These are phyloP conservation scores for Candida berthetii DNA, from an alignment of 805 yeast genomes.

Conservation along the genomic window DNA sequence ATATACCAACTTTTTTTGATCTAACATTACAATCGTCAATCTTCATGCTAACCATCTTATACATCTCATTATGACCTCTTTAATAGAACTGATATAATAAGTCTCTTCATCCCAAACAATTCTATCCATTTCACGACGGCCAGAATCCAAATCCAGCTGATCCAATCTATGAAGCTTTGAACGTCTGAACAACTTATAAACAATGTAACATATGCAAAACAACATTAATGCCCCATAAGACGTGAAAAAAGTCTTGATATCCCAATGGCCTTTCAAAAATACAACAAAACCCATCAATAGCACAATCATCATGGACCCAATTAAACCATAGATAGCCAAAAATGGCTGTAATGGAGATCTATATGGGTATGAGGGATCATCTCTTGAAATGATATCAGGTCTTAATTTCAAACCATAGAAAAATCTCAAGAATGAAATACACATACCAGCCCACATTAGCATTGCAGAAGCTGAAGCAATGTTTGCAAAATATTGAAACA, in stretches of 20 bases:
- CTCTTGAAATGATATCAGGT: constrained; percentile 59
- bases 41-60: constrained; percentile 25
- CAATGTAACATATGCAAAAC: constrained; percentile 42
- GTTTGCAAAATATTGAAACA: constrained; percentile 62
- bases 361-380: constrained; percentile 62
- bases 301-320: constrained; percentile 45
- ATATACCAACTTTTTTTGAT: too few species aligned
- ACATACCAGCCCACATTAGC: constrained; percentile 74
- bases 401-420: constrained; percentile 54
- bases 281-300: constrained; percentile 58
- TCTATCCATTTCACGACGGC: constrained; percentile 78
- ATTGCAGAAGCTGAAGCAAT: constrained; percentile 71
- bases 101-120: constrained; percentile 76
- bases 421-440: constrained; percentile 57
- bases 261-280: constrained; percentile 53
- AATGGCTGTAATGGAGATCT: constrained; percentile 68
- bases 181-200: constrained; percentile 53
- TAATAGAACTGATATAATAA: constrained; percentile 25
- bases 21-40: too few species aligned
- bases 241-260: constrained; percentile 53
- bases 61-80: constrained; percentile 20
- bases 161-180: constrained; percentile 64
- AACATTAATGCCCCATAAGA: constrained; percentile 57
- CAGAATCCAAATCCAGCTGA: constrained; percentile 75
- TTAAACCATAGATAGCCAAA: constrained; percentile 54